Conservation (phyloP, 1,284 basidiomycete genomes). For the Amylostereum areolatum region DNA sequence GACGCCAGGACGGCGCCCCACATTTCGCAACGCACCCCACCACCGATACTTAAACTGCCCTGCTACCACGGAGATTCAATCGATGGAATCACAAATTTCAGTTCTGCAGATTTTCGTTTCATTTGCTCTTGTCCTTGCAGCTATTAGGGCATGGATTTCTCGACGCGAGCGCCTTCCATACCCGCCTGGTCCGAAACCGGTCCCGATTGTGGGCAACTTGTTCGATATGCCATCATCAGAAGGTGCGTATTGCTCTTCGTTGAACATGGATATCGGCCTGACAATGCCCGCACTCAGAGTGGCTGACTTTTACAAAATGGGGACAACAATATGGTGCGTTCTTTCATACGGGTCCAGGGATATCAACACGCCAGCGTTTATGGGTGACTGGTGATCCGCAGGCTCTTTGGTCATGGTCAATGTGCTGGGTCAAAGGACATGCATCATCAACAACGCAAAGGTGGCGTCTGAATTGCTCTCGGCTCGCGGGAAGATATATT, state of each 20-base stretch:
- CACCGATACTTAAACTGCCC: not conserved
- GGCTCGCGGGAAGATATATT: not conserved
- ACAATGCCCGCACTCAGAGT: not conserved
- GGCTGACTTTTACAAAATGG: not conserved
- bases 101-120: slow-evolving; percentile 11
- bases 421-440: not conserved
- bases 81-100: not conserved
- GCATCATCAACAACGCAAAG: not conserved
- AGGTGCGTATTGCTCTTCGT: not conserved
- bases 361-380: not conserved
- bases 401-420: not conserved
- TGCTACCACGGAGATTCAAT: not conserved
- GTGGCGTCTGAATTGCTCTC: not conserved
- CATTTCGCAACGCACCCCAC: too few relatives aligned
- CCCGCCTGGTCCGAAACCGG: too few relatives aligned
- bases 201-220: not conserved
- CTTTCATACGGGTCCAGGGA: too few relatives aligned
- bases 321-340: not conserved
- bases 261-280: not conserved
- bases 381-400: not conserved
- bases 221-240: not conserved
- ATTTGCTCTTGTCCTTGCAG: too few relatives aligned
- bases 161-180: too few relatives aligned
- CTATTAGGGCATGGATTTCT: too few relatives aligned
- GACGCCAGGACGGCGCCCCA: too few relatives aligned